Evolutionary conservation across 257 asterid species (phyloP).

Genomic region (Nyctanthes arbortristis): DNA sequence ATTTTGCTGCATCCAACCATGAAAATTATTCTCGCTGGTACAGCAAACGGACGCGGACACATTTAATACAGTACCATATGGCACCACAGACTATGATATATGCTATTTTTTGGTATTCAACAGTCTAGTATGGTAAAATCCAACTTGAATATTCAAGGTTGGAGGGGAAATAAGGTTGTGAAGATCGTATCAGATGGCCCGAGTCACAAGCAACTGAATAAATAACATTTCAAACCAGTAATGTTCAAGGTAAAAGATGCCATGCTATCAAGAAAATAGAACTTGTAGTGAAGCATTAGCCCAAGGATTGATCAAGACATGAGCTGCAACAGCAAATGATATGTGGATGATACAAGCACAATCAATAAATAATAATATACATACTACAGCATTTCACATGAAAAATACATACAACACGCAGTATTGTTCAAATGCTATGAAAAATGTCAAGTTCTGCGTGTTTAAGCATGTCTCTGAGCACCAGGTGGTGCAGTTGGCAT

Average conservation of each 20-base stretch:
- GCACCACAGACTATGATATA: too few relatives aligned
- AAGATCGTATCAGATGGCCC: too few relatives aligned
- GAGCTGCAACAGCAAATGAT: constrained; percentile 11
- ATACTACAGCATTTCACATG: constrained; percentile 17
- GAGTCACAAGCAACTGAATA: too few relatives aligned
- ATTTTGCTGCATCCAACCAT: too few relatives aligned
- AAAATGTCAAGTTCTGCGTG: constrained; percentile 3
- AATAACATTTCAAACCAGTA: too few relatives aligned
- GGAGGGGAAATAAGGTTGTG: too few relatives aligned
- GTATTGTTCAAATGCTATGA: constrained; percentile 20
- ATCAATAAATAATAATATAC: constrained; percentile 28
- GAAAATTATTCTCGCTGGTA: too few relatives aligned
- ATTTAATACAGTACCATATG: too few relatives aligned
- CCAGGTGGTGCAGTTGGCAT: constrained; percentile 97
- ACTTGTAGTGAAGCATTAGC: neutral
- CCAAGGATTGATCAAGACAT: neutral
- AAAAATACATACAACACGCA: constrained; percentile 31
- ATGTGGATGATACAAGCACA: constrained; percentile 29
- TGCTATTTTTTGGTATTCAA: too few relatives aligned
- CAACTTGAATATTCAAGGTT: too few relatives aligned
- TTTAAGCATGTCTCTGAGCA: constrained; percentile 59
- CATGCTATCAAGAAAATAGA: neutral
- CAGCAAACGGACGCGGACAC: too few relatives aligned
- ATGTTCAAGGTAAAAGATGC: neutral
- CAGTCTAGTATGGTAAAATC: too few relatives aligned